Evolutionary conservation across 495 filamentous ascomycete genomes (phyloP).

Genomic region (Apodospora peruviana): DNA sequence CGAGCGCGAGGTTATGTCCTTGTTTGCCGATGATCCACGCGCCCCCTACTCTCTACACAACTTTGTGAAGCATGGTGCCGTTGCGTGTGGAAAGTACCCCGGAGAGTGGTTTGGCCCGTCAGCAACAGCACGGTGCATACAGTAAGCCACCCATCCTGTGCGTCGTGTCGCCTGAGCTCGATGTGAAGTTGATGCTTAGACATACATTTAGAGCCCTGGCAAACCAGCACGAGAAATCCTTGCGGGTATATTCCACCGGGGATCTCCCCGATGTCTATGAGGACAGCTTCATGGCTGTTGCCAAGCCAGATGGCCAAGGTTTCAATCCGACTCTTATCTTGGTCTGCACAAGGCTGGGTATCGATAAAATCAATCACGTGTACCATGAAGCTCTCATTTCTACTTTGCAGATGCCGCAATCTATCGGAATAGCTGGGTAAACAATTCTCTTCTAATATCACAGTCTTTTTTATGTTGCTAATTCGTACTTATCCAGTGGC

Average conservation of each 20-base stretch:
- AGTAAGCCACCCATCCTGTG: constrained; percentile 59
- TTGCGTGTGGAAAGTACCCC: constrained; percentile 86
- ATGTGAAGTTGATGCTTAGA: no score
- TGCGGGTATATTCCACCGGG: constrained; percentile 83
- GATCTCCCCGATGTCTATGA: constrained; percentile 91
- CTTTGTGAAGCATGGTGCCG: constrained; percentile 84
- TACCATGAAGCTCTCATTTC: constrained; percentile 88
- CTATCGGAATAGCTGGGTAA: constrained; percentile 93
- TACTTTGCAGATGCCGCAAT: constrained; percentile 77
- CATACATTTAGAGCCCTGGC: constrained; percentile 76
- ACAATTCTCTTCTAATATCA: constrained; percentile 16
- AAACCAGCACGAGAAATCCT: constrained; percentile 48
- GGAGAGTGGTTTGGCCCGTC: constrained; percentile 99
- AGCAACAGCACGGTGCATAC: constrained; percentile 90
- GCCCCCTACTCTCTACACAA: constrained; percentile 94
- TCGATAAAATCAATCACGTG: constrained; percentile 85
- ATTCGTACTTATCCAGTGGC: constrained; percentile 50
- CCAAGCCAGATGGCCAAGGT: constrained; percentile 52
- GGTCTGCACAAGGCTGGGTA: constrained; percentile 81
- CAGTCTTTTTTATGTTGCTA: background rate
- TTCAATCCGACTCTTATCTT: constrained; percentile 86
- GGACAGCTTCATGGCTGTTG: constrained; percentile 72
- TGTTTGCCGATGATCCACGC: constrained; percentile 82
- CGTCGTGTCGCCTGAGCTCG: no score
- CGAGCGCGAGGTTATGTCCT: constrained; percentile 67